Evolutionary conservation across 2,329 filamentous ascomycete species (phyloP).

Genomic region (Pseudocercospora cruenta): DNA sequence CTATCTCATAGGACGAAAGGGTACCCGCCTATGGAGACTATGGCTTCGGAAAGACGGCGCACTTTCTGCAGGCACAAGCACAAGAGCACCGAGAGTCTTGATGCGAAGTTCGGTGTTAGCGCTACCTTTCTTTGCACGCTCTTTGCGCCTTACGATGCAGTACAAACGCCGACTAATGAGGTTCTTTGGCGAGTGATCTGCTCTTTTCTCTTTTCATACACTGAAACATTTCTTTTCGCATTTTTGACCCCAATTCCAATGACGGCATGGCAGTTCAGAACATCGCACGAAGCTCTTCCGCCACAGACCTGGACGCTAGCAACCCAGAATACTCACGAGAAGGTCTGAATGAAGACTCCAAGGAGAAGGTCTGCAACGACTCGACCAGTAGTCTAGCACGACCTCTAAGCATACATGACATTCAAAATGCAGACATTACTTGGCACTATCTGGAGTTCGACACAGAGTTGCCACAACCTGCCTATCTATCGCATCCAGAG

Average conservation of each 20-base stretch:
- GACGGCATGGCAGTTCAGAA: background rate
- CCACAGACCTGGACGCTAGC: background rate
- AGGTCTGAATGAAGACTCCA: conserved; percentile 13
- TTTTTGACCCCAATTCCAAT: background rate
- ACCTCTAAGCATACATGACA: conserved; percentile 1
- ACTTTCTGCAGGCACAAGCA: conserved; percentile 5
- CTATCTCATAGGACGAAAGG: background rate
- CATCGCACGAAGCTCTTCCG: background rate
- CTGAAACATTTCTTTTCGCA: background rate
- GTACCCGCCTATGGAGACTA: background rate
- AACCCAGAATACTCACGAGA: background rate
- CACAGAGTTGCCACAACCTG: conserved; percentile 58
- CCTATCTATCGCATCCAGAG: conserved; percentile 36
- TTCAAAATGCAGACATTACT: conserved; percentile 46
- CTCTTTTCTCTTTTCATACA: background rate
- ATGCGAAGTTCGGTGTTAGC: conserved; percentile 10
- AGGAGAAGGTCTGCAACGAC: conserved; percentile 20
- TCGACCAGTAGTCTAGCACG: conserved; percentile 24
- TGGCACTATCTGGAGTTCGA: conserved; percentile 66
- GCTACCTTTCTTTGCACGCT: background rate
- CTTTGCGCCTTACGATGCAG: background rate
- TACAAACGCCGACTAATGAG: background rate
- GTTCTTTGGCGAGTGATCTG: background rate
- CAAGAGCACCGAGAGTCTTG: conserved; percentile 8
- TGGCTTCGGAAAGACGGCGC: conserved; percentile 8